A percentile compares a stretch with the other conserved stretches of the same genome.
These are phyloP conservation scores for Edaphochlamys debaryana DNA, from an alignment of 139 green algal species.

Conservation along the genomic window DNA sequence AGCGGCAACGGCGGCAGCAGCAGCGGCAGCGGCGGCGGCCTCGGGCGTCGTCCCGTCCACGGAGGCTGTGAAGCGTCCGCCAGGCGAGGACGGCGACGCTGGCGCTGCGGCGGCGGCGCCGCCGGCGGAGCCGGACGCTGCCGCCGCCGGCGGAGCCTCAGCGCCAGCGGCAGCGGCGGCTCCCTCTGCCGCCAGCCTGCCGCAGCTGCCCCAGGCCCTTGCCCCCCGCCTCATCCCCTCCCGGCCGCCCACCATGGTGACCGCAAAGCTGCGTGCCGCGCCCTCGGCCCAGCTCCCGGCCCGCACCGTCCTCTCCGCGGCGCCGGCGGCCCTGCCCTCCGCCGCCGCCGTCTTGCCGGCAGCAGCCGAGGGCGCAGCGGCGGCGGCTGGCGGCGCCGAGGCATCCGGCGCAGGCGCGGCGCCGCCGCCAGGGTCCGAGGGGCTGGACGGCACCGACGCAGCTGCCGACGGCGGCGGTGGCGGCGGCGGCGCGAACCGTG, in stretches of 20 bases:
- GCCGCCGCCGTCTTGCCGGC: not conserved
- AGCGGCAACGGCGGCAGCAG: not conserved
- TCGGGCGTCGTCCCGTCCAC: too few relatives aligned
- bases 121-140: too few relatives aligned
- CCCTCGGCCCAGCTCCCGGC: slow-evolving; percentile 27
- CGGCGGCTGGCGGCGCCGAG: not conserved
- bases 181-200: too few relatives aligned
- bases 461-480: not conserved
- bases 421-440: too few relatives aligned
- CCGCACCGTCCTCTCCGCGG: not conserved
- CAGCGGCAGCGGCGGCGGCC: not conserved
- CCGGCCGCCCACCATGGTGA: slow-evolving; percentile 11
- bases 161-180: not conserved
- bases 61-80: too few relatives aligned
- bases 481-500: not conserved
- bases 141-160: not conserved
- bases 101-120: not conserved
- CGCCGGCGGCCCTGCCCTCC: not conserved
- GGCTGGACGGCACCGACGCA: not conserved
- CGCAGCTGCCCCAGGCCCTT: slow-evolving; percentile 23
- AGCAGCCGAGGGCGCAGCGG: not conserved
- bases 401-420: not conserved
- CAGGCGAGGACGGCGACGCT: not conserved
- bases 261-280: slow-evolving; percentile 22
- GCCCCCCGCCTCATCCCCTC: not conserved